Percentiles rank a stretch among this genome's conserved stretches.
Evolutionary conservation across 1,284 basidiomycete genomes (phyloP).

Genomic region (Butyriboletus regius): DNA sequence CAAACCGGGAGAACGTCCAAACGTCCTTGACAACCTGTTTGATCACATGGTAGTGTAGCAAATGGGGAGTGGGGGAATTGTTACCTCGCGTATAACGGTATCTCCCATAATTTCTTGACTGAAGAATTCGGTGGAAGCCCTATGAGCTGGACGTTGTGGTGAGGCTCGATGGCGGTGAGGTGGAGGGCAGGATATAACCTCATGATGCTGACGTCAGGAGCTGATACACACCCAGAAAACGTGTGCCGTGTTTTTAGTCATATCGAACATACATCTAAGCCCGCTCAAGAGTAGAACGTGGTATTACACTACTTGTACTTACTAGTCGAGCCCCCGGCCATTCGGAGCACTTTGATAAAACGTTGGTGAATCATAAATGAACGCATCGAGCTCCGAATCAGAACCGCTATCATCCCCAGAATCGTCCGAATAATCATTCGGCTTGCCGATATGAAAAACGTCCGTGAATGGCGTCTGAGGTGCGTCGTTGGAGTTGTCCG

Average conservation of each 20-base stretch:
- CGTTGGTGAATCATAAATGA: slow-evolving; percentile 56
- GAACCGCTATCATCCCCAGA: slow-evolving; percentile 48
- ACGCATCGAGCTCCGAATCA: slow-evolving; percentile 62
- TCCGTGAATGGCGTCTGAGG: slow-evolving; percentile 74
- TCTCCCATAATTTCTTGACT: slow-evolving; percentile 17
- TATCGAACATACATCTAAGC: slow-evolving; percentile 6
- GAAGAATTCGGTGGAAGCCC: slow-evolving; percentile 4
- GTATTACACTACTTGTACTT: slow-evolving; percentile 4
- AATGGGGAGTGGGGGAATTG: neutral
- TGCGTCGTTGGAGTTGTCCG: slow-evolving; percentile 45
- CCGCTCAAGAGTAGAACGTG: neutral
- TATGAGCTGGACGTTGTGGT: slow-evolving; percentile 15
- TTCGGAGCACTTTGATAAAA: slow-evolving; percentile 40
- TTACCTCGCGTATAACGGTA: slow-evolving; percentile 29
- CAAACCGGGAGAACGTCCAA: slow-evolving; percentile 69
- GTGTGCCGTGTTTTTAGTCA: slow-evolving; percentile 4
- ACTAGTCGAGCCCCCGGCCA: slow-evolving; percentile 34
- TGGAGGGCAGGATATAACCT: slow-evolving; percentile 5
- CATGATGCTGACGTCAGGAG: slow-evolving; percentile 22
- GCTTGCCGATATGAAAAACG: slow-evolving; percentile 56
- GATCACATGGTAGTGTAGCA: neutral
- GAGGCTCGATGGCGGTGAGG: slow-evolving; percentile 12
- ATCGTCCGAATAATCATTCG: slow-evolving; percentile 37
- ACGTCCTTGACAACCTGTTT: slow-evolving; percentile 50
- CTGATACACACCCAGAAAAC: slow-evolving; percentile 12